These are phyloP conservation scores for Kalanchoe fedtschenkoi DNA, from an alignment of 164 flowering plant genomes.

Conservation along the genomic window DNA sequence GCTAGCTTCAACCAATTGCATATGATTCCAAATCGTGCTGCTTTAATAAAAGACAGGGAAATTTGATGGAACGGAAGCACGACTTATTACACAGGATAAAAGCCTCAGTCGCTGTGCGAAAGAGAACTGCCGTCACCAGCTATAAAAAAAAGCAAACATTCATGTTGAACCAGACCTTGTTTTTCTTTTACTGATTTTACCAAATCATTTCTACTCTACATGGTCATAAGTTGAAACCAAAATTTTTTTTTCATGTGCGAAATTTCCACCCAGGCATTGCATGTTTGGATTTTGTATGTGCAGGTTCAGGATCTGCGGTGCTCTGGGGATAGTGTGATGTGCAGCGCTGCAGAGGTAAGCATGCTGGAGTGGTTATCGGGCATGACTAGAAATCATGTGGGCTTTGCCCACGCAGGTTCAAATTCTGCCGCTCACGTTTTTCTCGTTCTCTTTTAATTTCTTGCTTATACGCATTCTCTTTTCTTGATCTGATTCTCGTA, in stretches of 20 bases:
- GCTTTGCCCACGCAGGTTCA: slow-evolving; percentile 99
- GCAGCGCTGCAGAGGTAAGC: no score
- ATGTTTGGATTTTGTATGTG: no score
- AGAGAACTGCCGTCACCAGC: neutral
- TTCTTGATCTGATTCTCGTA: no score
- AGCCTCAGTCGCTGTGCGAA: neutral
- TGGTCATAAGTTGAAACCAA: neutral
- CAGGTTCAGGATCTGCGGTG: no score
- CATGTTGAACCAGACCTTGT: neutral
- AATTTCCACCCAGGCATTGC: slow-evolving; percentile 24
- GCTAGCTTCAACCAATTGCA: neutral
- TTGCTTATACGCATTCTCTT: no score
- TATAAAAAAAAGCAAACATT: neutral
- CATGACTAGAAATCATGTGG: slow-evolving; percentile 98
- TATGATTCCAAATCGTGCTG: neutral
- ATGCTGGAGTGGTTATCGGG: slow-evolving; percentile 99
- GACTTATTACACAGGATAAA: neutral
- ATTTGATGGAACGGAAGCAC: neutral
- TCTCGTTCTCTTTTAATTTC: no score
- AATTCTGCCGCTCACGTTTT: slow-evolving; percentile 99
- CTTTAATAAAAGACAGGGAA: neutral
- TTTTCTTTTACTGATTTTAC: neutral
- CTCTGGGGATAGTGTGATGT: no score
- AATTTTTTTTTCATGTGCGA: neutral
- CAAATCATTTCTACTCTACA: neutral